Evolutionary conservation across 768 basidiomycete species (phyloP).

Genomic region (Lenzites betulinus): DNA sequence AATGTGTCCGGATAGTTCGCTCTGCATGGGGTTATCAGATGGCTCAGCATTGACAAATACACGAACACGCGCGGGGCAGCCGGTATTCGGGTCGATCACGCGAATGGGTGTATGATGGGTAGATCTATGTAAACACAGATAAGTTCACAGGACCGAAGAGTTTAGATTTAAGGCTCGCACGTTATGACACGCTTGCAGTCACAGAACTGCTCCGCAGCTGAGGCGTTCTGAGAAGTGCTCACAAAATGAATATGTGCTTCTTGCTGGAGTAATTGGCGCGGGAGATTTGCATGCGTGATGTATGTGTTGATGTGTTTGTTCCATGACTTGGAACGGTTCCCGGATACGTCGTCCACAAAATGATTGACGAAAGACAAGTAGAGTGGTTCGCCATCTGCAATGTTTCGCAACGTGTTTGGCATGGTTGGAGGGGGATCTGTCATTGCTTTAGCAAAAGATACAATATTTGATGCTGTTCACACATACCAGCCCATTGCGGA

Average conservation of each 20-base stretch:
- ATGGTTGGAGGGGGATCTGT: not conserved
- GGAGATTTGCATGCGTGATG: constrained; percentile 39
- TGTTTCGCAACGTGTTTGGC: constrained; percentile 5
- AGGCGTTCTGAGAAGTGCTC: constrained; percentile 41
- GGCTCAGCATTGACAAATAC: not conserved
- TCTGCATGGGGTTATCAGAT: constrained; percentile 29
- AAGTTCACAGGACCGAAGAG: not conserved
- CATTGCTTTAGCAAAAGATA: not conserved
- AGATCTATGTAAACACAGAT: not conserved
- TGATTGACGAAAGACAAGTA: constrained; percentile 4
- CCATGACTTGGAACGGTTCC: constrained; percentile 46
- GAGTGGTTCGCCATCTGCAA: constrained; percentile 11
- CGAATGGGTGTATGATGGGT: not conserved
- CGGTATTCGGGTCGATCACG: not conserved
- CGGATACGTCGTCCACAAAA: constrained; percentile 43
- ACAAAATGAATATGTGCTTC: constrained; percentile 42
- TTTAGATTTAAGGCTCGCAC: too few species aligned
- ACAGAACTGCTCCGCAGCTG: constrained; percentile 41
- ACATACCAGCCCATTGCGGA: not conserved
- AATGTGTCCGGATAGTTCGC: constrained; percentile 35
- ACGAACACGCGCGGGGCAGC: not conserved
- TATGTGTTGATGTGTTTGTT: constrained; percentile 49
- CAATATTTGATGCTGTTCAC: too few species aligned
- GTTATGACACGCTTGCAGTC: constrained; percentile 32
- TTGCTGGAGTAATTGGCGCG: constrained; percentile 37